Base-by-base conservation (phyloP, 495 filamentous ascomycete genomes). In the Penicillium cataractarum region DNA sequence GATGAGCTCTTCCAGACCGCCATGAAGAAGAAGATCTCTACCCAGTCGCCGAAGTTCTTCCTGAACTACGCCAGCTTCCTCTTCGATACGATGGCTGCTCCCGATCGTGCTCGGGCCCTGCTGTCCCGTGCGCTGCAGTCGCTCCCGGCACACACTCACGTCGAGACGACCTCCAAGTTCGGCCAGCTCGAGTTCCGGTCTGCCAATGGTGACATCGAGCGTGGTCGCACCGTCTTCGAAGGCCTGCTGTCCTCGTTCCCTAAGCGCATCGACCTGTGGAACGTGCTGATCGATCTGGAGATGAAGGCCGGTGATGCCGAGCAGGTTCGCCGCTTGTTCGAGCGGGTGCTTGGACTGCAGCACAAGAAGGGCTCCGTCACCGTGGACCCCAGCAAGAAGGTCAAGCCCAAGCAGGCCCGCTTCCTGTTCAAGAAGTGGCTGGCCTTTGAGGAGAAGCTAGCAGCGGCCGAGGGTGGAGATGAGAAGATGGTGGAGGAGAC, bases 61-160 rank as follows among this genome's bases (percentile, higher is more conserved):
- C 78, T 92, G 79, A 97, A 97, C 81, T 97, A 97, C 76, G 94
- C 93, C 46, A 90, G 87, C 70, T 97, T 97, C 86, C 84, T 98
- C 40, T 88, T 94, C 78, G 85, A 86, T 55, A 89, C 83, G 27
- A 75, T 85, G 50, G 79, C 83, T 61, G 80, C 84, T n/a, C 86
- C 90, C 0, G 87, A 89, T 21, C 85, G 88, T 32, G 93, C 89
- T 15, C 90, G 93, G 40, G 86, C 84, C 0, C 82, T 98, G 7
- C 86, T 97, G n/a, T 83, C 88, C 12, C 90, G 95, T 54, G 95
- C 96, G 32, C 86, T 89, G 33, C 93, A 98, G 78, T 89, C 91
- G 7, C 86, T 99, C 17, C 89, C 88, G 57, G 61, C 79, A 57
- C 76, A 88, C 69, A 82, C 88, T 21, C 91, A 95, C 76, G 82